Conservation (phyloP, 805 yeast species). For the Candida nanaspora region DNA sequence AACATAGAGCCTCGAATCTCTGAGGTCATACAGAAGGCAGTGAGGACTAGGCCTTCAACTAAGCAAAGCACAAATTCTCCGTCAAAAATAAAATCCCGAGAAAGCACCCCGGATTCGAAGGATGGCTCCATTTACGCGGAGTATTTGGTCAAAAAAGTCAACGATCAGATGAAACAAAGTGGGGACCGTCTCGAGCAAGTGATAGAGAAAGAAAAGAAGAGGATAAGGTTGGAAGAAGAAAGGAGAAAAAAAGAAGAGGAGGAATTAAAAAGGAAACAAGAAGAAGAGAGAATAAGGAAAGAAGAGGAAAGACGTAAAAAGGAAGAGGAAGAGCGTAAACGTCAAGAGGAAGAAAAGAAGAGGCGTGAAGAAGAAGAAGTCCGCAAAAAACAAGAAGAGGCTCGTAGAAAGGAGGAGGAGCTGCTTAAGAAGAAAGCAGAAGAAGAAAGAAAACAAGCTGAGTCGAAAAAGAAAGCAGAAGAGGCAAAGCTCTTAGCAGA, state of each 20-base stretch:
- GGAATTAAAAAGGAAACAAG: conserved; percentile 9
- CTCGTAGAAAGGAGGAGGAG: conserved; percentile 13
- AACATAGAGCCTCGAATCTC: neutral
- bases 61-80: neutral
- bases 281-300: conserved; percentile 8
- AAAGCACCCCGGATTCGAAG: neutral
- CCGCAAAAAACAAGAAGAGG: conserved; percentile 12
- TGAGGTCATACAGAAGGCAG: neutral
- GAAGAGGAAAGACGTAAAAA: conserved; percentile 7
- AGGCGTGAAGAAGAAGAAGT: neutral
- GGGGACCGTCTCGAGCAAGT: neutral
- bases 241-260: conserved; percentile 3
- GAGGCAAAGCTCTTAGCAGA: conserved; percentile 16
- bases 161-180: neutral
- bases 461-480: conserved; percentile 7
- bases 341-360: conserved; percentile 6
- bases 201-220: neutral
- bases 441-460: conserved; percentile 6
- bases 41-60: neutral
- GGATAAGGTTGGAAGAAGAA: conserved; percentile 1
- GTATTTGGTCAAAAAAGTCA: neutral
- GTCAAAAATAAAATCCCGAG: neutral
- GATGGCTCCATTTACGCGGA: neutral
- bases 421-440: conserved; percentile 6
- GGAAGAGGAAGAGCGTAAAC: conserved; percentile 7